Percentiles rank a stretch among this genome's conserved stretches.
Conservation (phyloP, 164 flowering plant species). For the Dillenia suffruticosa region DNA sequence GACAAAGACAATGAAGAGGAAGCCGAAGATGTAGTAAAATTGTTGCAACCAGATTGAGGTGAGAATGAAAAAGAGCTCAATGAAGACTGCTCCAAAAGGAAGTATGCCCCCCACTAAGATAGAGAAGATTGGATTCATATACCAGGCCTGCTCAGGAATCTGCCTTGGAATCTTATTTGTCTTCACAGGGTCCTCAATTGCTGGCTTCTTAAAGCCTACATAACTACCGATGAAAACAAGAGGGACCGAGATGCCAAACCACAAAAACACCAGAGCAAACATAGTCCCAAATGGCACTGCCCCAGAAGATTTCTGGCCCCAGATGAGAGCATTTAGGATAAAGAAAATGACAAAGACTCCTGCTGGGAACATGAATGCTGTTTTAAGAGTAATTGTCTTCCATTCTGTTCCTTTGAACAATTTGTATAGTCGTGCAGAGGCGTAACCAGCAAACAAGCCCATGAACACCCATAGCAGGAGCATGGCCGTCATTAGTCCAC, state of each 20-base stretch:
- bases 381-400: slow-evolving; percentile 72
- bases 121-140: slow-evolving; percentile 72
- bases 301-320: slow-evolving; percentile 84
- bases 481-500: slow-evolving; percentile 89
- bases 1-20: slow-evolving; percentile 84
- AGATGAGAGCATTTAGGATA: slow-evolving; percentile 72
- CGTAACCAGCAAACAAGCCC: slow-evolving; percentile 88
- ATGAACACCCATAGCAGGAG: slow-evolving; percentile 86
- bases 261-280: slow-evolving; percentile 74
- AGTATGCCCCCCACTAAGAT: slow-evolving; percentile 84
- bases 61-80: slow-evolving; percentile 89
- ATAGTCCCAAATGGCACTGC: slow-evolving; percentile 90
- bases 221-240: slow-evolving; percentile 83
- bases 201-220: slow-evolving; percentile 77
- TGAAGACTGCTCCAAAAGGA: slow-evolving; percentile 91
- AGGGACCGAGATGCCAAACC: slow-evolving; percentile 92
- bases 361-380: slow-evolving; percentile 79
- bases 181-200: slow-evolving; percentile 79
- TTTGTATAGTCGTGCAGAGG: slow-evolving; percentile 79
- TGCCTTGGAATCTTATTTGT: slow-evolving; percentile 88
- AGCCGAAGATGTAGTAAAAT: slow-evolving; percentile 92
- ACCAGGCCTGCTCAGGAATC: slow-evolving; percentile 89
- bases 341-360: slow-evolving; percentile 57
- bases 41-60: slow-evolving; percentile 93
- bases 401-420: slow-evolving; percentile 90